phyloP scores from a whole-genome alignment of 257 asterid species.

The Petrea volubilis region DNA sequence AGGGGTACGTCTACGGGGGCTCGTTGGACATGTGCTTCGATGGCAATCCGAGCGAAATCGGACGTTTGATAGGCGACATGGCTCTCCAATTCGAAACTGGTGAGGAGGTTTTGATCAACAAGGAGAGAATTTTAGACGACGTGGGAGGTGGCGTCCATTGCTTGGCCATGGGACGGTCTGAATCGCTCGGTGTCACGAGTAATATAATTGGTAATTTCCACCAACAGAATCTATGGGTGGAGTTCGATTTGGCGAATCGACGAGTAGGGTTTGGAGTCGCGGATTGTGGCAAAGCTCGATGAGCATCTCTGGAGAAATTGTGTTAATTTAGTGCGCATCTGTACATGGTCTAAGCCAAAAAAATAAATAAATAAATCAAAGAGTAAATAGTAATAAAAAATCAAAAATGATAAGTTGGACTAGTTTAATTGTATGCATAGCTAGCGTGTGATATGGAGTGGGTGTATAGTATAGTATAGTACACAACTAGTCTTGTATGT shows the following conservation, averaged over 20 bases:
- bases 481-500: background rate
- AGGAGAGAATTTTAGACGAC: conserved; percentile 51
- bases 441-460: background rate
- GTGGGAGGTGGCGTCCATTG: conserved; percentile 71
- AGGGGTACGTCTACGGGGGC: conserved; percentile 58
- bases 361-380: too few species aligned
- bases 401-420: background rate
- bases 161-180: conserved; percentile 70
- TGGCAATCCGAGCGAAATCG: conserved; percentile 38
- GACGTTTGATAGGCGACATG: conserved; percentile 58
- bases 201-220: conserved; percentile 85
- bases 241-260: conserved; percentile 55
- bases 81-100: conserved; percentile 58
- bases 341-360: conserved; percentile 6
- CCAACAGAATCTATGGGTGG: conserved; percentile 92
- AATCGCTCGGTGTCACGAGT: conserved; percentile 65
- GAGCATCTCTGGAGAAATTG: conserved; percentile 9
- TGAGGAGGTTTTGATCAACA: conserved; percentile 44
- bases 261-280: conserved; percentile 74
- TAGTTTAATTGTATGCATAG: background rate
- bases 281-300: conserved; percentile 52
- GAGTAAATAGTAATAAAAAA: conserved; percentile 3
- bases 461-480: background rate
- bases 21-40: conserved; percentile 80
- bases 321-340: conserved; percentile 26